Evolutionary conservation across 1,284 basidiomycete genomes (phyloP), one percentile per base, ranked within the genome.

Genomic region (Ustanciosporium gigantosporum): DNA sequence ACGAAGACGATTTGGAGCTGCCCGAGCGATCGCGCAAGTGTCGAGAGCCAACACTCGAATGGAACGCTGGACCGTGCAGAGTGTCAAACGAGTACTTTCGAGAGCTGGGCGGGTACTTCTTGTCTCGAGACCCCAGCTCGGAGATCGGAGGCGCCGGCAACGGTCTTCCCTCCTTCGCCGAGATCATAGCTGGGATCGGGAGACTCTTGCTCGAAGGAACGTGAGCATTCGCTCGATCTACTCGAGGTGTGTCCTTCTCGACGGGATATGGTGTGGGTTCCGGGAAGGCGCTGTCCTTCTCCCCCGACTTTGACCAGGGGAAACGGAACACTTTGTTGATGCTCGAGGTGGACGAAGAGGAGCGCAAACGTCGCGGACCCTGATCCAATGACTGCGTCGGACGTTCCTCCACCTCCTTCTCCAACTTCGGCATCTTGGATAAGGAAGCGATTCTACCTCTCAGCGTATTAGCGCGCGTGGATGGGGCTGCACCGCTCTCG

Each of bases 251-350:
- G 27, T 29, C 27, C 27, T 29, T 29, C 11, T 13, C 9, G 32
- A 47, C 4, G 13, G 52, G 41, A 23, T 48, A 61, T 15, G 52
- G 44, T 1, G 41, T 52, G 5, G 48, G 48, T 22, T 51, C 36
- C 2, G 59, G 41, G 27, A 43, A 46, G 2, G 14, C 21, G n/a
- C 11, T 22, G 20, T 41, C 40, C 32, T 47, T 56, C 24, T 53
- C 50, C 19, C 42, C 36, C 3, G 55, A 37, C 21, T 41, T 46
- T 14, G 47, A 45, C 44, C 58, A 51, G 1, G 58, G 51, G 39
- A 61, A 61, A 35, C 58, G 51, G 41, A 61, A 61, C 16, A 55
- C 40, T 41, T 47, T 61, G 41, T 50, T 55, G 21, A 61, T 31
- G 40, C 51, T 61, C 27, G 43, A 38, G 4, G 45, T 47, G 20